A percentile compares a stretch with the other conserved stretches of the same genome.
These are phyloP conservation scores for Colletotrichum zoysiae DNA, from an alignment of 2,329 filamentous ascomycete species.

Conservation along the genomic window DNA sequence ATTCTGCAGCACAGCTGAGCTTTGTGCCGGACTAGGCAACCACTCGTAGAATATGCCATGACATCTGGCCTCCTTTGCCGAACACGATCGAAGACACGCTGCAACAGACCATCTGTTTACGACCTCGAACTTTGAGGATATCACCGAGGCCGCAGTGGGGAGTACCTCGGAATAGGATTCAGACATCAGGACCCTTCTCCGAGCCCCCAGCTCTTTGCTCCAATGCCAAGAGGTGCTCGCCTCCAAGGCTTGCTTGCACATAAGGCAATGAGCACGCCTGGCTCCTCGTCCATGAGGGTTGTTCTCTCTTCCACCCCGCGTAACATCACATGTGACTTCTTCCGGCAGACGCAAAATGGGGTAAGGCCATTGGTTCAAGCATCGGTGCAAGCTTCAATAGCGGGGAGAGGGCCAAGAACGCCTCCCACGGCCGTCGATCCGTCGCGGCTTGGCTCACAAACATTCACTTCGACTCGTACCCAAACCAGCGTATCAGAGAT, in stretches of 20 bases:
- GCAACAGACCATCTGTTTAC: neutral
- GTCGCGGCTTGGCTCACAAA: constrained; percentile 36
- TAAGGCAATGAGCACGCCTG: constrained; percentile 65
- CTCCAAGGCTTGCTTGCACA: constrained; percentile 71
- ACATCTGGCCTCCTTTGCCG: neutral
- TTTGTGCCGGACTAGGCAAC: neutral
- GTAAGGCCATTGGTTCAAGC: constrained; percentile 50
- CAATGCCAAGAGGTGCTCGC: constrained; percentile 61
- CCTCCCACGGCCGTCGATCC: fast-evolving
- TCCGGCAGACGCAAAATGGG: constrained; percentile 55
- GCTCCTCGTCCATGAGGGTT: constrained; percentile 55
- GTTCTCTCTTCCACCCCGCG: constrained; percentile 55
- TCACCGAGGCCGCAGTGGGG: constrained; percentile 5
- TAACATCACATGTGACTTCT: constrained; percentile 50
- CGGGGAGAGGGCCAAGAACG: neutral
- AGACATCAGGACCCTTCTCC: constrained; percentile 35
- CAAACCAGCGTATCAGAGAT: constrained; percentile 56
- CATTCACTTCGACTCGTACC: constrained; percentile 54
- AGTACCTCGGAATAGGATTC: neutral
- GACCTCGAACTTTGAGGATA: neutral
- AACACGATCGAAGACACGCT: neutral
- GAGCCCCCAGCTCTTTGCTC: constrained; percentile 48
- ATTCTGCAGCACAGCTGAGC: neutral
- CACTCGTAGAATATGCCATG: neutral
- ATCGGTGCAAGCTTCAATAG: constrained; percentile 21